A percentile compares a stretch with the other conserved stretches of the same genome.
These are phyloP conservation scores for Guillardia theta DNA, from an alignment of 78 protist genomes.

Conservation along the genomic window DNA sequence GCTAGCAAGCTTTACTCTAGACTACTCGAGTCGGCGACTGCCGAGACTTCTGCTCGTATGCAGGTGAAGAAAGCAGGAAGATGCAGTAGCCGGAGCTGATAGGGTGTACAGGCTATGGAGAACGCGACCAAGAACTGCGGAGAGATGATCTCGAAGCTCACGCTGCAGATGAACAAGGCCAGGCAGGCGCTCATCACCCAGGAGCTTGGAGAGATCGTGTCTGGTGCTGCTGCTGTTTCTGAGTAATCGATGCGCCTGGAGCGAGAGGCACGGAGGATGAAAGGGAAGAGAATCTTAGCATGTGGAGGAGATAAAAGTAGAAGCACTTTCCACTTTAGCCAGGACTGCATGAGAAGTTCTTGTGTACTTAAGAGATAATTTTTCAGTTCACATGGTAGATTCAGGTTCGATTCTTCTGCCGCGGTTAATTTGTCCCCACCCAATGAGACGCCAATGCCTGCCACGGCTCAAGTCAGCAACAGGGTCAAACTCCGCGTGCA, in stretches of 20 bases:
- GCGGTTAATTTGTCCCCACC: conserved; percentile 75
- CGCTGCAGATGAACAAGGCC: not conserved
- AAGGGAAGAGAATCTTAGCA: no score
- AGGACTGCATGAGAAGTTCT: no score
- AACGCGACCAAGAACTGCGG: conserved; percentile 34
- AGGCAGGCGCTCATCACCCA: not conserved
- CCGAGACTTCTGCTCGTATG: not conserved
- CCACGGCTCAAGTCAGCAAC: no score
- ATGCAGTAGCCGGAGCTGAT: no score
- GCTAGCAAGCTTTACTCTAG: not conserved
- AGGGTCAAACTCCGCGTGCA: no score
- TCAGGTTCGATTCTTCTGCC: not conserved
- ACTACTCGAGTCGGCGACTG: not conserved
- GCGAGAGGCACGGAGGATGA: no score
- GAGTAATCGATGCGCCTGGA: no score
- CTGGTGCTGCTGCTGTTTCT: conserved; percentile 33
- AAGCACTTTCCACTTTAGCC: no score
- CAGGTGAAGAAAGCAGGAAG: no score
- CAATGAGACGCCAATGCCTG: conserved; percentile 96
- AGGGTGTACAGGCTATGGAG: conserved; percentile 43
- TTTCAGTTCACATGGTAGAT: not conserved
- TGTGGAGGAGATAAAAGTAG: no score
- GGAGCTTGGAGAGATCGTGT: conserved; percentile 4
- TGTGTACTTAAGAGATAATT: no score
- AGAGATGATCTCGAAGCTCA: conserved; percentile 27